A percentile compares a stretch with the other conserved stretches of the same genome.
Conservation (phyloP, 164 flowering plant genomes). For the Cinnamomum micranthum region DNA sequence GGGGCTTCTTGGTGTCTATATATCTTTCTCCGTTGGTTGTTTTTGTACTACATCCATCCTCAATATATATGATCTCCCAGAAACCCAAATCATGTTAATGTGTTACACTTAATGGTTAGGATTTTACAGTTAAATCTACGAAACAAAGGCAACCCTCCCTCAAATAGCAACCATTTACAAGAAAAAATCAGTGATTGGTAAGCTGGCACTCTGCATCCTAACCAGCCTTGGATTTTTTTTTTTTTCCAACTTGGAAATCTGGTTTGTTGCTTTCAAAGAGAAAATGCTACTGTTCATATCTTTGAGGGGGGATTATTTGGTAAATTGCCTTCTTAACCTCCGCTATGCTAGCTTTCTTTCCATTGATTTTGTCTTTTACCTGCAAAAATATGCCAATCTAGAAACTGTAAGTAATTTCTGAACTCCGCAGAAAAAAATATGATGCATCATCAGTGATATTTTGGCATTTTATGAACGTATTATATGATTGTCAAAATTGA, state of each 20-base stretch:
- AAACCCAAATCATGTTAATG: background rate
- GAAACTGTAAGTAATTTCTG: background rate
- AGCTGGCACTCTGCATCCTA: background rate
- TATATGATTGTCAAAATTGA: background rate
- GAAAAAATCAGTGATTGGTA: background rate
- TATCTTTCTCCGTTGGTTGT: no score
- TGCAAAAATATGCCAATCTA: constrained; percentile 14
- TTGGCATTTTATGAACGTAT: background rate
- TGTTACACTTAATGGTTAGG: background rate
- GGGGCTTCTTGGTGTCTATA: no score
- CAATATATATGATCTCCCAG: background rate
- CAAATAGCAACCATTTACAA: background rate
- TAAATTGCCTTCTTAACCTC: constrained; percentile 77
- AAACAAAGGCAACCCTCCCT: background rate
- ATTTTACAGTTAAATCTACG: background rate
- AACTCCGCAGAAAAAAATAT: background rate
- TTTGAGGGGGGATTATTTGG: constrained; percentile 43
- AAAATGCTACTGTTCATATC: background rate
- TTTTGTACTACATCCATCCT: no score
- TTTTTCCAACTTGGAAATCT: background rate
- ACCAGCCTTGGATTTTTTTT: background rate
- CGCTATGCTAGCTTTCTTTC: constrained; percentile 66
- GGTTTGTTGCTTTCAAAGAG: background rate
- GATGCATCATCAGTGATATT: no score
- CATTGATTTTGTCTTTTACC: constrained; percentile 69